Base-by-base conservation (phyloP, 441 rosid species). In the Flueggea neowawraea region DNA sequence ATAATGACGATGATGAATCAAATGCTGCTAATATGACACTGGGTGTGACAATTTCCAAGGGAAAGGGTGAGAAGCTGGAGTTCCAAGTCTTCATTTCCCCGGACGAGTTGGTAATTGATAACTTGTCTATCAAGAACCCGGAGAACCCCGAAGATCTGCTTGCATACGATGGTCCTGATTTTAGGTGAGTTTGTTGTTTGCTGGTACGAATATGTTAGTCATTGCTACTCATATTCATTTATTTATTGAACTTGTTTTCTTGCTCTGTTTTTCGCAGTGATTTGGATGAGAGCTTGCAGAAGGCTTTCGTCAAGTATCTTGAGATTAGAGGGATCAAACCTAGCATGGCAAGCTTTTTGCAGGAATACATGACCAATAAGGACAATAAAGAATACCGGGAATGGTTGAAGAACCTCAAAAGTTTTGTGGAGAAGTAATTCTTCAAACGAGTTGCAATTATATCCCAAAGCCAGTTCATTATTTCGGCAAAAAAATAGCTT, bases 241-340 rank as follows among this genome's bases (percentile, higher is more conserved):
- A 41, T 54, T 62, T 50, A 52, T 43, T 54, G 55, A 7, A 28
- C 48, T 52, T 15, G 16, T 57, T 10, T 15, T 12, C 41, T 54
- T 48, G 16, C 9, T 11, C 51, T 36, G 16, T 16, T 22, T 16
- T 61, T 60, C 58, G 22, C 79, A 87, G 96, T 13, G 92, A 85
- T 69, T 78, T 89, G 84, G 96, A 85, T 67, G 93, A 84, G 78
- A 85, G 85, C 65, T 64, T 91, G 80, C 91, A 86, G 79, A 87
- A 84, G 75, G 89, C 87, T 51, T 87, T 92, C 72, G 75, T 78
- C 57, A 84, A 82, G 75, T 89, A 81, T 69, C 72, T 92, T 2
- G 96, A 84, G 74, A 75, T 80, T 39, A 81, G 96, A 71, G 98
- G 98, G 59, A 86, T 92, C 76, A 84, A 78, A 59, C 77, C 95